Evolutionary conservation across 352 stramenopile species (phyloP).

Genomic region (Globisporangium cystogenes): DNA sequence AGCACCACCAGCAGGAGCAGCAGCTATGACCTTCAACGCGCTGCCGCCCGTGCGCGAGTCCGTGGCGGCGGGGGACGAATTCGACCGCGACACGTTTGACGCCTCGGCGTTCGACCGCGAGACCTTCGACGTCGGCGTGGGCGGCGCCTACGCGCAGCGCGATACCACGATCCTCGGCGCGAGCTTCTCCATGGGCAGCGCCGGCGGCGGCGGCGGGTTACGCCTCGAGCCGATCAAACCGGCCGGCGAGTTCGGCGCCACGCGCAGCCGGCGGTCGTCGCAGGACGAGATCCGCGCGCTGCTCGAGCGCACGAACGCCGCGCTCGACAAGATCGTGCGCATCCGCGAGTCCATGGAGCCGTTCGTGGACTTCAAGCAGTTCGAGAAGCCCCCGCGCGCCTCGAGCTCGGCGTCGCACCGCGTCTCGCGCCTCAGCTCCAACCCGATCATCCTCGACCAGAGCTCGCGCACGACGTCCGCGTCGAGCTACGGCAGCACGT

Average conservation of each 20-base stretch:
- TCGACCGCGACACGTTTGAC: conserved; percentile 1
- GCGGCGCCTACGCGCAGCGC: conserved; percentile 8
- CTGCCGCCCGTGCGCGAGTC: conserved; percentile 13
- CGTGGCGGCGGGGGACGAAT: conserved; percentile 4
- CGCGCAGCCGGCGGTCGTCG: conserved; percentile 34
- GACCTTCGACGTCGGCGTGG: not conserved
- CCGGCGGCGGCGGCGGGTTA: not conserved
- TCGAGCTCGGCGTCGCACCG: conserved; percentile 16
- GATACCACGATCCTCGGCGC: conserved; percentile 14
- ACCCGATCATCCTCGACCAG: conserved; percentile 7
- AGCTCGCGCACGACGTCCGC: conserved; percentile 17
- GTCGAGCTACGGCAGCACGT: conserved; percentile 57
- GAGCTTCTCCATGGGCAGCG: conserved; percentile 8
- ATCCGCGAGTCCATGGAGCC: conserved; percentile 83
- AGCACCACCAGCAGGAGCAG: not conserved
- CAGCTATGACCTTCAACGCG: conserved; percentile 6
- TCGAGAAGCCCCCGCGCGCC: conserved; percentile 37
- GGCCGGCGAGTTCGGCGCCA: conserved; percentile 6
- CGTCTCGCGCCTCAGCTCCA: conserved; percentile 11
- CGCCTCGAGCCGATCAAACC: conserved; percentile 15
- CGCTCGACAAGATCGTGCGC: conserved; percentile 78
- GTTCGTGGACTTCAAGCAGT: conserved; percentile 78
- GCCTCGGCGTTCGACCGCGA: conserved; percentile 2
- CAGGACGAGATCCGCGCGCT: conserved; percentile 74
- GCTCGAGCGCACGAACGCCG: conserved; percentile 54